These are phyloP conservation scores for Vitis rupestris DNA, from an alignment of 164 flowering plant species.

Conservation along the genomic window DNA sequence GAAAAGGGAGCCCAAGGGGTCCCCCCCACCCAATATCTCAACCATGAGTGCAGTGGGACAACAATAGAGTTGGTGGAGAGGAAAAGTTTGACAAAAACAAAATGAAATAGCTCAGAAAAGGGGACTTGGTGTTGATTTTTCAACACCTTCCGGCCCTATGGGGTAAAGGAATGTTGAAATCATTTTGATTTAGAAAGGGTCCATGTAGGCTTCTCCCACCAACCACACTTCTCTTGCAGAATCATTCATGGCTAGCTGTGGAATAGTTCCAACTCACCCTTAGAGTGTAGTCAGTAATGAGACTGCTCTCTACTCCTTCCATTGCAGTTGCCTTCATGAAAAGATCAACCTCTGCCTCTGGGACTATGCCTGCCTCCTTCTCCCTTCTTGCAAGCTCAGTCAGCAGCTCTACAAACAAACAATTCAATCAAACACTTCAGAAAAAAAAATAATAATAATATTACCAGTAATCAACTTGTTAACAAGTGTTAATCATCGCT, in stretches of 20 bases:
- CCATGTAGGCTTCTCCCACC: not conserved
- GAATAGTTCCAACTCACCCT: slow-evolving; percentile 44
- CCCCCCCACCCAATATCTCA: too few species aligned
- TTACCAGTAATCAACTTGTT: not conserved
- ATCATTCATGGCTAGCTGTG: too few species aligned
- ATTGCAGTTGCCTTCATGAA: slow-evolving; percentile 97
- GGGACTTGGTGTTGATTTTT: not conserved
- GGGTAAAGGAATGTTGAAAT: too few species aligned
- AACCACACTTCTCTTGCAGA: not conserved
- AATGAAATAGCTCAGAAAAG: not conserved
- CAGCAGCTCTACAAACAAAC: slow-evolving; percentile 48
- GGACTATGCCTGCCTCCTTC: slow-evolving; percentile 77
- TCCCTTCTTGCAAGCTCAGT: slow-evolving; percentile 88
- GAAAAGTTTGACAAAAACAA: not conserved
- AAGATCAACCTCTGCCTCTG: slow-evolving; percentile 90
- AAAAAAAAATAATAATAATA: not conserved
- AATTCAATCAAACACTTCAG: not conserved
- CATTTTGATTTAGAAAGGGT: too few species aligned
- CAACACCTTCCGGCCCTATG: not conserved
- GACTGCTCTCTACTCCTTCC: slow-evolving; percentile 83
- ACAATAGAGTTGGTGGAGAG: not conserved
- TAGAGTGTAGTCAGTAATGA: slow-evolving; percentile 88
- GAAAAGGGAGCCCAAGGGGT: too few species aligned
- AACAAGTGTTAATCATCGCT: not conserved
- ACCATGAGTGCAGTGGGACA: too few species aligned